Base-by-base conservation (phyloP, 1,139 yeast genomes). In the Blastobotrys persicus region DNA sequence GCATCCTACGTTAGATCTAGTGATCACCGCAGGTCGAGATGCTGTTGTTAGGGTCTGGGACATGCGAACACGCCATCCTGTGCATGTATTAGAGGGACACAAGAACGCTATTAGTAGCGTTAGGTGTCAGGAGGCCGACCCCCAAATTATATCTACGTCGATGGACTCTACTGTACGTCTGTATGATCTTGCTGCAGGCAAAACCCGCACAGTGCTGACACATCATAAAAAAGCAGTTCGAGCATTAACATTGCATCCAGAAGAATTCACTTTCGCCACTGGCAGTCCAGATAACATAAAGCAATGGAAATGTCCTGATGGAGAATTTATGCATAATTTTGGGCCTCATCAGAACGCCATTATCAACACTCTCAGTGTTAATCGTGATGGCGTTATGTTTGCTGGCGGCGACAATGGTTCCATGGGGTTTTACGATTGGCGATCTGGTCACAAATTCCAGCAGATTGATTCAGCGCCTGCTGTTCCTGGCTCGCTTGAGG, bases 11-110 rank as follows among this genome's bases (percentile, higher is more conserved):
- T 69, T 91, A 35, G 96, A 91, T 60, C 66, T 92, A 11, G 70
- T 94, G n/a, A 86, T 85, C 14, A 85, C 95, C 2, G 98, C 92
- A 2, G 96, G 98, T 11, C 73, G 96, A 51, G 99, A 94, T 65
- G 77, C 91, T 4, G 86, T 86, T 0, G 85, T 91, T 0, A 72
- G 95, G 50, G 84, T 88, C 2, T 94, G 99, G 99, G 99, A 94
- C 67, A 83, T 92, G 51, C 75, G 98, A 51, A 80, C 95, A 0
- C 73, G 94, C 48, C 70, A 78, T 2, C 84, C 91, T 14, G 83
- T 87, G 0, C 84, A 85, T 76, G 85, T 85, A 0, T 70, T 94
- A 42, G 74, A 83, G 2, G 98, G 98, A 0, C 98, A 94, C 66
- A 78, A 80, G 54, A 78, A 80, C 37, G 86, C 94, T 19, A 78